A percentile compares a stretch with the other conserved stretches of the same genome.
Conservation (phyloP, 257 asterid species). For the Przewalskia tangutica region DNA sequence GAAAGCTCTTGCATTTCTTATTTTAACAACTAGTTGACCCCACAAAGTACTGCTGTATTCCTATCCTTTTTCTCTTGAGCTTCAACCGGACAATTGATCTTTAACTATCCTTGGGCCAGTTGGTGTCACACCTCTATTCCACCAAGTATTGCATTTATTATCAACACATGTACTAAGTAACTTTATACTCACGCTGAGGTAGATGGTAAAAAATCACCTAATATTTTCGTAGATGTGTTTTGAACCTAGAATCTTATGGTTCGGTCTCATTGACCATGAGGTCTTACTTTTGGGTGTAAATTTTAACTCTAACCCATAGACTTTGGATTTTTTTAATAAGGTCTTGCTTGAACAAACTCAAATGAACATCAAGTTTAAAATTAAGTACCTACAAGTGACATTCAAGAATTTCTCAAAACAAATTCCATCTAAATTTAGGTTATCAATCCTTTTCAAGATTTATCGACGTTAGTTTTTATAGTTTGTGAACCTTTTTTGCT, state of each 20-base stretch:
- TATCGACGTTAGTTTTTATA: no score
- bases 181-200: background rate
- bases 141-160: background rate
- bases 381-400: no score
- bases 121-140: background rate
- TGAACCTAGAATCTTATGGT: background rate
- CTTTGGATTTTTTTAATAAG: background rate
- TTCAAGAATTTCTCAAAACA: no score
- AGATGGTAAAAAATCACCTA: background rate
- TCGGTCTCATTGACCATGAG: background rate
- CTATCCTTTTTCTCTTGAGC: background rate
- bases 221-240: no score
- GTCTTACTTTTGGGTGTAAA: background rate
- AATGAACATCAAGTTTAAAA: no score
- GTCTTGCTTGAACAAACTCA: no score
- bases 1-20: no score
- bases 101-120: background rate
- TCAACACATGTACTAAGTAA: background rate
- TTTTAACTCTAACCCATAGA: background rate
- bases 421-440: no score
- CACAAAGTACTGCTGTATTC: background rate
- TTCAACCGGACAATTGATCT: background rate
- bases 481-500: no score
- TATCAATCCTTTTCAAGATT: no score
- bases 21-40: background rate